A percentile compares a stretch with the other conserved stretches of the same genome.
Conservation (phyloP, 352 stramenopile genomes). For the Phytopythium litorale region DNA sequence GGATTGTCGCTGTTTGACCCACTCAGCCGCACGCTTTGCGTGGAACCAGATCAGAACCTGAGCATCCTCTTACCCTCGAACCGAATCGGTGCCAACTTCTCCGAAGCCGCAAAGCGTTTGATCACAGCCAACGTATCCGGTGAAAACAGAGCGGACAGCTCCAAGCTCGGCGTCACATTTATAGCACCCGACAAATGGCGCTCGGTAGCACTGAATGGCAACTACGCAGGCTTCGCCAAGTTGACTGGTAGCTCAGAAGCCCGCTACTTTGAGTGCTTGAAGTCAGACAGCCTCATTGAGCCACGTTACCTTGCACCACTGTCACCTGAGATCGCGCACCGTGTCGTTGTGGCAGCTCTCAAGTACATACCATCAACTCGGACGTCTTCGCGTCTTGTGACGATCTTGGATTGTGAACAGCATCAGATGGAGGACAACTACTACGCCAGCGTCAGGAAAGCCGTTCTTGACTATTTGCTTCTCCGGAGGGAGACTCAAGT, state of each 20-base stretch:
- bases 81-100: slow-evolving; percentile 73
- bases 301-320: slow-evolving; percentile 35
- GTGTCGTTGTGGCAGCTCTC: slow-evolving; percentile 44
- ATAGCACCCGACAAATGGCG: neutral
- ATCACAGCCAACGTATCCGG: slow-evolving; percentile 31
- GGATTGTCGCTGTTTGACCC: slow-evolving; percentile 51
- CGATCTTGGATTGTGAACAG: slow-evolving; percentile 32
- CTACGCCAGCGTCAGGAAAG: slow-evolving; percentile 65
- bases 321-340: slow-evolving; percentile 21
- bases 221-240: neutral
- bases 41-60: slow-evolving; percentile 62
- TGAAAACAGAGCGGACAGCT: neutral
- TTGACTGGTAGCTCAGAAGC: slow-evolving; percentile 23
- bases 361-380: slow-evolving; percentile 42
- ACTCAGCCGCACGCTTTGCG: slow-evolving; percentile 61
- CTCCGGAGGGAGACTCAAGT: slow-evolving; percentile 32
- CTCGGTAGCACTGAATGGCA: neutral
- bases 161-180: slow-evolving; percentile 4
- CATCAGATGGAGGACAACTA: slow-evolving; percentile 59
- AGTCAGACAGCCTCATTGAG: slow-evolving; percentile 32
- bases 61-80: slow-evolving; percentile 60
- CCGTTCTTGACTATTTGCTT: slow-evolving; percentile 72
- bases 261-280: slow-evolving; percentile 59
- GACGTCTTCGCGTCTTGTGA: slow-evolving; percentile 28
- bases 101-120: slow-evolving; percentile 32